Evolutionary conservation across 306 rosid genomes (phyloP).

Genomic region (Prunus kanzakura): DNA sequence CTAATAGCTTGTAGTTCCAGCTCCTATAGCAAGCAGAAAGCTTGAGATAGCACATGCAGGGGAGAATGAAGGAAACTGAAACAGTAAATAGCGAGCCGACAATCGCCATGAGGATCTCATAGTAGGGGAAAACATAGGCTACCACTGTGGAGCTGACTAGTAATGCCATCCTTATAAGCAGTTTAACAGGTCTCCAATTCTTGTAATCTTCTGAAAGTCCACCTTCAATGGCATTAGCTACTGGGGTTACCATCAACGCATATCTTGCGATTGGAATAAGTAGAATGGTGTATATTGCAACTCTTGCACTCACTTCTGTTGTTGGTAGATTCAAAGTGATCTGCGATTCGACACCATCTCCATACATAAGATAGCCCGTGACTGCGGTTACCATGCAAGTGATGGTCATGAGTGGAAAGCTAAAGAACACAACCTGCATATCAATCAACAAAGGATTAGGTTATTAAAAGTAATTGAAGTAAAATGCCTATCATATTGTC

Average conservation of each 20-base stretch:
- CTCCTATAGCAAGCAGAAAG: background rate
- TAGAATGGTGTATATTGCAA: constrained; percentile 9
- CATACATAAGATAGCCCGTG: constrained; percentile 7
- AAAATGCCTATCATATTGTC: no score
- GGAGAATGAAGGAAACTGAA: background rate
- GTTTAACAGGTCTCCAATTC: background rate
- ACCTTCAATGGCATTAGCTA: constrained; percentile 11
- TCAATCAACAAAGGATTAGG: no score
- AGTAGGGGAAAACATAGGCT: constrained; percentile 17
- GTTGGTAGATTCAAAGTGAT: constrained; percentile 14
- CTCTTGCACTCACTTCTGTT: background rate
- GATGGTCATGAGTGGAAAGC: background rate
- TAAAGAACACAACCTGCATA: background rate
- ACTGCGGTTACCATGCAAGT: constrained; percentile 1
- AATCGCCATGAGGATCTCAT: constrained; percentile 6
- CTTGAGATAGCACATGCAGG: constrained; percentile 9
- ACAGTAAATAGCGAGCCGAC: constrained; percentile 8
- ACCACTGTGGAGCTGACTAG: background rate
- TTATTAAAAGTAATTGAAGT: no score
- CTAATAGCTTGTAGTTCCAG: background rate
- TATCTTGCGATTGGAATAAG: constrained; percentile 8
- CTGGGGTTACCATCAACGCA: constrained; percentile 5
- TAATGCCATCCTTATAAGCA: background rate
- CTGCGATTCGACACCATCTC: constrained; percentile 3
- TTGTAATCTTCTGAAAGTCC: background rate